Percentiles rank a stretch among this genome's conserved stretches.
These are phyloP conservation scores for Thielaviopsis punctulata DNA, from an alignment of 2,329 filamentous ascomycete species.

Conservation along the genomic window DNA sequence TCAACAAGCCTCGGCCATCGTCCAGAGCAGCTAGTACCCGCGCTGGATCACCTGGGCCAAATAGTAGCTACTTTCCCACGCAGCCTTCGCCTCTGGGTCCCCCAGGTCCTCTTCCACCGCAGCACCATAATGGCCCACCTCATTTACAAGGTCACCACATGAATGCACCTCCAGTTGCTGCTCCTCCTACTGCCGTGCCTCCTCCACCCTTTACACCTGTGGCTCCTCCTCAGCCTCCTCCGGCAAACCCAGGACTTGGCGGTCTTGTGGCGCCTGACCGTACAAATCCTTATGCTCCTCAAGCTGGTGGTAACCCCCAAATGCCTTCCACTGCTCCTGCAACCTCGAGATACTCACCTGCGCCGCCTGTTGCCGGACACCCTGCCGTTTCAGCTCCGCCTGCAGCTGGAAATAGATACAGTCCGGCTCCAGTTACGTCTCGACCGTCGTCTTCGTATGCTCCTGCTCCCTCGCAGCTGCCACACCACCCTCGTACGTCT, in stretches of 20 bases:
- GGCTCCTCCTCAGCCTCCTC: slow-evolving; percentile 7
- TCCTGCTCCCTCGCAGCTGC: slow-evolving; percentile 26
- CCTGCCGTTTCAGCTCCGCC: slow-evolving; percentile 18
- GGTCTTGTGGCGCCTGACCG: slow-evolving; percentile 36
- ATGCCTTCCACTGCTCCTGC: slow-evolving; percentile 20
- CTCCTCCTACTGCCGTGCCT: slow-evolving; percentile 13
- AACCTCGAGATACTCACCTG: slow-evolving; percentile 44
- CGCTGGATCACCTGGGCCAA: slow-evolving; percentile 23
- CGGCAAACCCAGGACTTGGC: slow-evolving; percentile 15
- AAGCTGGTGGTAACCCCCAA: slow-evolving; percentile 8
- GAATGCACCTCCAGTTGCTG: neutral
- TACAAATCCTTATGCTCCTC: slow-evolving; percentile 33
- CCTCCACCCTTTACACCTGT: slow-evolving; percentile 14
- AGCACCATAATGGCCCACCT: slow-evolving; percentile 7
- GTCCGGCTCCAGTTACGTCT: slow-evolving; percentile 26
- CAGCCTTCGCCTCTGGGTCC: slow-evolving; percentile 17
- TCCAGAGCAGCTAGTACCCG: slow-evolving; percentile 32
- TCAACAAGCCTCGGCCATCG: slow-evolving; percentile 41
- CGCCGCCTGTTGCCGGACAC: slow-evolving; percentile 26
- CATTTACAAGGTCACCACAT: neutral
- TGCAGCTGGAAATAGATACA: slow-evolving; percentile 33
- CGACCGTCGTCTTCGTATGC: slow-evolving; percentile 28
- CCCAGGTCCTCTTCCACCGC: slow-evolving; percentile 8
- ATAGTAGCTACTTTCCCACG: neutral
- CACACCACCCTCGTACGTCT: slow-evolving; percentile 46